Evolutionary conservation across 192 early-diverging fungal genomes (phyloP).

Genomic region (Paraglomus brasilianum): DNA sequence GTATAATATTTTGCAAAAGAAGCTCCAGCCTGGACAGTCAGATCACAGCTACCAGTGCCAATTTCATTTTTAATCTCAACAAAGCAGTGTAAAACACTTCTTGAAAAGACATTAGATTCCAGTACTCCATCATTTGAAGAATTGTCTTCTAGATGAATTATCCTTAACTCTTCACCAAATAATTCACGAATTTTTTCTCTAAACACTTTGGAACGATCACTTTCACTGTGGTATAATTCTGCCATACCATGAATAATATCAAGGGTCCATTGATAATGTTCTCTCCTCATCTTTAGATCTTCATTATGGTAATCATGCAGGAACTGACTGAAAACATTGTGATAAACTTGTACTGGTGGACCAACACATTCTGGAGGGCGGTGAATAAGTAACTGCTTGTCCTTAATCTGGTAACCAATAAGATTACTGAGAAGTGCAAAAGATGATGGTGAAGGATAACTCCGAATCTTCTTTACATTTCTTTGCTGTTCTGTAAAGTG

Average conservation of each 20-base stretch:
- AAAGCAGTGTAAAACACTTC: background rate
- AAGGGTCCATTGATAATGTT: constrained; percentile 17
- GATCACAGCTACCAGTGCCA: constrained; percentile 3
- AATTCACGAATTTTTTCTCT: constrained; percentile 7
- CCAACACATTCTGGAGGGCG: background rate
- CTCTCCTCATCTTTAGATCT: background rate
- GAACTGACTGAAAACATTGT: background rate
- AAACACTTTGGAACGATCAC: background rate
- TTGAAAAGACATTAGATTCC: no score
- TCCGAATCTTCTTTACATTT: constrained; percentile 9
- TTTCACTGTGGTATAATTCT: background rate
- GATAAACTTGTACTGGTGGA: background rate
- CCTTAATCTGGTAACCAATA: background rate
- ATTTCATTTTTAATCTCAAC: constrained; percentile 23
- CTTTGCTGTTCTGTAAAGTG: background rate
- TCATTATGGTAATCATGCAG: background rate
- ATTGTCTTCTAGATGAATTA: background rate
- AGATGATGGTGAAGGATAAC: constrained; percentile 17
- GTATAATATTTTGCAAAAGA: constrained; percentile 11
- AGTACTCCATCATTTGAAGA: constrained; percentile 13
- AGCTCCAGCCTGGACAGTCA: background rate
- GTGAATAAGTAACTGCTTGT: background rate
- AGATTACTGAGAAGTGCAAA: background rate
- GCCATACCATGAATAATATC: background rate
- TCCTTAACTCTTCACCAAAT: background rate